Evolutionary conservation across 2,329 filamentous ascomycete species (phyloP), one percentile per base, ranked within the genome.

Genomic region (Sarocladiaceae sp.): DNA sequence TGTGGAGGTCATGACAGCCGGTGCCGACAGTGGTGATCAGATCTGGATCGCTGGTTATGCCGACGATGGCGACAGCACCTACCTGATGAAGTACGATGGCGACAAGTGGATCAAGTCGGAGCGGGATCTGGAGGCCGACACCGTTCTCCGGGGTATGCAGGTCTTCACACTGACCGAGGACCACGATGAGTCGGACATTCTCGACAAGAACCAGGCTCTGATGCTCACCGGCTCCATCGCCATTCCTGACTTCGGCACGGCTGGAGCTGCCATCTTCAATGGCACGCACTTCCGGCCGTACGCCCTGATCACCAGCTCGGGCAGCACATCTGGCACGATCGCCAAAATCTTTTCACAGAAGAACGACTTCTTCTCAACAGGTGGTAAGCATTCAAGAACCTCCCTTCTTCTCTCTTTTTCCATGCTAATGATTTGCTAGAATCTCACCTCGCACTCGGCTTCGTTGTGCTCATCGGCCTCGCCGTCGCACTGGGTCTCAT

Each of bases 231-330:
- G 94, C 35, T 82, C 87, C 51, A 82, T 99, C 58, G 79, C 83
- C 57, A 77, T 97, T 17, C 82, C 87, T 0, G 73, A 74, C 47
- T 91, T 91, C 64, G 92, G 93, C 54, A 86, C 84, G 53, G 90
- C 87, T 5, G 96, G 93, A 13, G 91, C 90, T 8, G 93, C 86
- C 7, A 74, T 97, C 25, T 99, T 88, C 73, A 90, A 97, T 63
- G 94, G 94, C 60, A 90, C 84, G 11, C 72, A 75, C 2, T 84
- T 93, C 64, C 76, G 77, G 50, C 93, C 94, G 0, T 96, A 93
- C 66, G 80, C 90, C 36, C 79, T 99, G 37, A 88, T 92, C 2
- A 87, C 83, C 42, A 86, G 78, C 54, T 70, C 78, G 12, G 77
- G 83, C 61, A 83, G 83, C 54, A 75, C 77, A 12, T 74, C 82